phyloP scores from a whole-genome alignment of 192 early-diverging fungal genomes.

The Dissophora globulifera region DNA sequence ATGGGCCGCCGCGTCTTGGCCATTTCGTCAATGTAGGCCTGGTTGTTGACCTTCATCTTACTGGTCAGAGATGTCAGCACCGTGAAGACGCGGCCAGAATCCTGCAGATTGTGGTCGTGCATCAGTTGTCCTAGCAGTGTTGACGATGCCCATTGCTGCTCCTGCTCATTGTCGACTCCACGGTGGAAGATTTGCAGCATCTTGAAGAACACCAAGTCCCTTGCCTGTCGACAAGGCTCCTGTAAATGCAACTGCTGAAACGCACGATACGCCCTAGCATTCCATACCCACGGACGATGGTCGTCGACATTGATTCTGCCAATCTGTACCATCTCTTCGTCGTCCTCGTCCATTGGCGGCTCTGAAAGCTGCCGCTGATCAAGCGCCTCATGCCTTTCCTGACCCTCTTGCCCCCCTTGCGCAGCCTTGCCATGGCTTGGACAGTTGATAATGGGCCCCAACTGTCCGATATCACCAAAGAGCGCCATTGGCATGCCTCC shows the following conservation, averaged over 20 bases:
- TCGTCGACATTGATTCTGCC: too few species aligned
- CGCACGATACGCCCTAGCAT: conserved; percentile 3
- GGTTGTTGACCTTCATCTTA: conserved; percentile 1
- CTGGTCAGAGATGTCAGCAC: conserved; percentile 6
- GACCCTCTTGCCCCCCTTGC: too few species aligned
- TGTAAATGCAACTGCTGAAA: conserved; percentile 12
- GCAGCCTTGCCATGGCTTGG: too few species aligned
- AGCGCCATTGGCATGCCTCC: conserved; percentile 5
- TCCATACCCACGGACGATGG: conserved; percentile 15
- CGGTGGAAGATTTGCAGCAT: conserved; percentile 9
- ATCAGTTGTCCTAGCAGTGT: background rate
- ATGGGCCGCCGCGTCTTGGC: background rate
- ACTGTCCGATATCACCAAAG: conserved; percentile 27
- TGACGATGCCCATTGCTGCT: background rate
- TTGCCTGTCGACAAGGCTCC: conserved; percentile 13
- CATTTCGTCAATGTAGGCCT: background rate
- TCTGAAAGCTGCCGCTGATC: too few species aligned
- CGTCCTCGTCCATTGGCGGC: too few species aligned
- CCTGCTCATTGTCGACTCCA: too few species aligned
- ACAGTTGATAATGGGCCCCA: conserved; percentile 23
- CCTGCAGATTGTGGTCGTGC: too few species aligned
- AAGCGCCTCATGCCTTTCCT: too few species aligned
- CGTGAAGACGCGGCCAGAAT: background rate
- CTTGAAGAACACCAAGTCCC: conserved; percentile 8
- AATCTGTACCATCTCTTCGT: too few species aligned